phyloP scores from a whole-genome alignment of 2,329 filamentous ascomycete genomes.

The Shiraia sp. region DNA sequence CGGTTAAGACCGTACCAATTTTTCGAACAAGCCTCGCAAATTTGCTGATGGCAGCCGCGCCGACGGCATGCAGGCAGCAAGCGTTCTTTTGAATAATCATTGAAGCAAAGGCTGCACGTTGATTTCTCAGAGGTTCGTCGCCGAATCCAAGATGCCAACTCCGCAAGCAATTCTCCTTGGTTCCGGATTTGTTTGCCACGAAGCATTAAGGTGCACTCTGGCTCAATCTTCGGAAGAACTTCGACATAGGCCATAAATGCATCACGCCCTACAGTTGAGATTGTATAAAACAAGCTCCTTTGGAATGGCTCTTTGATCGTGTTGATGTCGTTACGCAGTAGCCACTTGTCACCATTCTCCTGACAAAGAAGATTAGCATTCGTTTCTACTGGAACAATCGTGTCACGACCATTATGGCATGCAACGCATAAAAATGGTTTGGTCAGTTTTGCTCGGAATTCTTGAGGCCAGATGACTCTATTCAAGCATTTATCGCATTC shows the following conservation, averaged over 20 bases:
- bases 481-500: conserved; percentile 53
- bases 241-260: conserved; percentile 45
- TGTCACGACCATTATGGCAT: conserved; percentile 43
- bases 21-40: conserved; percentile 49
- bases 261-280: conserved; percentile 29
- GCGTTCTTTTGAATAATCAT: conserved; percentile 37
- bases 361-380: conserved; percentile 43
- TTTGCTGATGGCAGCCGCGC: conserved; percentile 49
- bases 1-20: conserved; percentile 55
- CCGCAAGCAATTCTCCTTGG: conserved; percentile 36
- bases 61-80: conserved; percentile 53
- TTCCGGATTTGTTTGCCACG: conserved; percentile 52
- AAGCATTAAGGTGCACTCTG: conserved; percentile 31
- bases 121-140: conserved; percentile 46
- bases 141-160: conserved; percentile 45
- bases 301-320: conserved; percentile 47
- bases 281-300: conserved; percentile 43
- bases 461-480: conserved; percentile 53
- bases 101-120: conserved; percentile 55
- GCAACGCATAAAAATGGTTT: conserved; percentile 50
- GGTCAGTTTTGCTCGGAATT: conserved; percentile 42
- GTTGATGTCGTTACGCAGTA: conserved; percentile 48
- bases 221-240: conserved; percentile 35
- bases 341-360: conserved; percentile 52
- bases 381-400: conserved; percentile 45